Conservation (phyloP, 2,329 filamentous ascomycete genomes). For the Hymenoscyphus albidus region DNA sequence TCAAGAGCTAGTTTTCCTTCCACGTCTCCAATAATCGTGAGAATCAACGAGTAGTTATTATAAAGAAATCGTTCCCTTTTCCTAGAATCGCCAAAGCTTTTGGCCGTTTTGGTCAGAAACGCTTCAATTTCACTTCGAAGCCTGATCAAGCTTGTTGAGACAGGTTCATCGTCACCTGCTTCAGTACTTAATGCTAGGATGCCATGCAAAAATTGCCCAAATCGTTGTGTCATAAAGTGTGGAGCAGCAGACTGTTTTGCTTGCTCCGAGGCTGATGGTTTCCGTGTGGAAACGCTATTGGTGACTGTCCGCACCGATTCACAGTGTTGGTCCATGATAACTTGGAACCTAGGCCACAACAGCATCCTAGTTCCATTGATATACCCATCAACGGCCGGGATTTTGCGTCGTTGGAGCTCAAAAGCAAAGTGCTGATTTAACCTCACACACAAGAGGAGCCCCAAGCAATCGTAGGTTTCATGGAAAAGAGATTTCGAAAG, state of each 20-base stretch:
- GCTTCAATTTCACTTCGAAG: slow-evolving; percentile 78
- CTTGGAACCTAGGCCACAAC: slow-evolving; percentile 92
- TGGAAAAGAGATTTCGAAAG: slow-evolving; percentile 74
- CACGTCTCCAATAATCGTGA: slow-evolving; percentile 82
- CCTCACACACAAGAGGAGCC: slow-evolving; percentile 84
- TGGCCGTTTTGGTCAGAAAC: slow-evolving; percentile 74
- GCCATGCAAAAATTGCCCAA: slow-evolving; percentile 85
- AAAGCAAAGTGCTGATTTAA: slow-evolving; percentile 94
- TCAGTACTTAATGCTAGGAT: slow-evolving; percentile 82
- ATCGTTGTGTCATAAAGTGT: slow-evolving; percentile 89
- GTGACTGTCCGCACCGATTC: slow-evolving; percentile 71
- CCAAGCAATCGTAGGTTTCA: slow-evolving; percentile 77
- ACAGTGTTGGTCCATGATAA: slow-evolving; percentile 88
- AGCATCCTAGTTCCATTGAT: slow-evolving; percentile 95
- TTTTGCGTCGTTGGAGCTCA: slow-evolving; percentile 83
- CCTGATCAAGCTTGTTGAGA: slow-evolving; percentile 73
- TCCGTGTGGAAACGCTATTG: slow-evolving; percentile 45
- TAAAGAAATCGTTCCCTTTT: slow-evolving; percentile 85
- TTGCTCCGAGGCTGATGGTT: slow-evolving; percentile 47
- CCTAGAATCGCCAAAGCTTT: slow-evolving; percentile 70
- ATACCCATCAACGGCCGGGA: slow-evolving; percentile 85
- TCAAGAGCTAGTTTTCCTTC: slow-evolving; percentile 70
- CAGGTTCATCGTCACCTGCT: slow-evolving; percentile 89
- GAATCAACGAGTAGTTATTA: slow-evolving; percentile 93
- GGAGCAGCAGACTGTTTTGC: slow-evolving; percentile 72